Percentiles rank a stretch among this genome's conserved stretches.
Evolutionary conservation across 805 yeast genomes (phyloP).

Genomic region (Metschnikowia dekortorum): DNA sequence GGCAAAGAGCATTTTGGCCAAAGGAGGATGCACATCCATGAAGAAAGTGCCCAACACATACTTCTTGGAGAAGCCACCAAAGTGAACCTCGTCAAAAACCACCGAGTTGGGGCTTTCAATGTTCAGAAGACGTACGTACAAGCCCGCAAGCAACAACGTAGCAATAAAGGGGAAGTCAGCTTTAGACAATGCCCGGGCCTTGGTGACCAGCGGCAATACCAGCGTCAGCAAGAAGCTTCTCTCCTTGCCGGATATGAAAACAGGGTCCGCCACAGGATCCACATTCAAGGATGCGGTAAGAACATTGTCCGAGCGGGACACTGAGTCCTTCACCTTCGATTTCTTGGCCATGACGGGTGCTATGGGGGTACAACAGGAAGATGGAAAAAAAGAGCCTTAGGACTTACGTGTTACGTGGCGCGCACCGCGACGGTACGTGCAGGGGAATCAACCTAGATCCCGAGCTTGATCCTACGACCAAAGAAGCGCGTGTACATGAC

Average conservation of each 20-base stretch:
- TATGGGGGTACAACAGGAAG: conserved; percentile 1
- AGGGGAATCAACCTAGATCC: background rate
- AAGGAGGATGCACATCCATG: conserved; percentile 78
- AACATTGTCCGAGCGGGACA: background rate
- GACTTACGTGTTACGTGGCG: background rate
- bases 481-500: too few species aligned
- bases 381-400: background rate
- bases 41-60: conserved; percentile 64
- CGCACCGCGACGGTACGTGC: conserved; percentile 1
- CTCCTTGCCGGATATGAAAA: conserved; percentile 42
- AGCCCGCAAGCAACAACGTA: conserved; percentile 46
- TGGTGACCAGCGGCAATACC: conserved; percentile 36
- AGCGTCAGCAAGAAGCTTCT: conserved; percentile 55
- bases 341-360: conserved; percentile 16
- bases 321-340: conserved; percentile 8
- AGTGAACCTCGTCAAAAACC: conserved; percentile 90
- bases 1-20: conserved; percentile 72
- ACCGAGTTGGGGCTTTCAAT: conserved; percentile 72
- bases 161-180: conserved; percentile 27
- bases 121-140: conserved; percentile 54
- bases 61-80: conserved; percentile 92
- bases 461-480: background rate
- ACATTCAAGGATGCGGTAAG: conserved; percentile 20
- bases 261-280: conserved; percentile 39
- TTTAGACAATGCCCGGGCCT: conserved; percentile 17